A percentile compares a stretch with the other conserved stretches of the same genome.
These are phyloP conservation scores for Monosporascus sp. DNA, from an alignment of 2,329 filamentous ascomycete genomes.

Conservation along the genomic window DNA sequence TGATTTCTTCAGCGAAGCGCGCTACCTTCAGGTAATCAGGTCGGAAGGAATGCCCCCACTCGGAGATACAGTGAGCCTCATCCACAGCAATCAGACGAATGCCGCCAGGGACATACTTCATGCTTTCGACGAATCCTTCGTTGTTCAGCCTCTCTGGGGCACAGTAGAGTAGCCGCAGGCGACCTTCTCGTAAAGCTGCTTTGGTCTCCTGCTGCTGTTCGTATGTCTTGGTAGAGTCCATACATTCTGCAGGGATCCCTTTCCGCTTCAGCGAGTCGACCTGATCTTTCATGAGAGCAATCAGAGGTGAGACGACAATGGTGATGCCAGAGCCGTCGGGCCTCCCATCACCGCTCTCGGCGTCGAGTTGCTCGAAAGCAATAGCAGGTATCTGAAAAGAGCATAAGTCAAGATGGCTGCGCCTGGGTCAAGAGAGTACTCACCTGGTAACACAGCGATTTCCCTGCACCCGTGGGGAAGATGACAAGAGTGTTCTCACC, in stretches of 20 bases:
- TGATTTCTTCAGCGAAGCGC: conserved; percentile 49
- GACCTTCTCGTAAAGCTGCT: conserved; percentile 35
- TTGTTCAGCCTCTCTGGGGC: conserved; percentile 58
- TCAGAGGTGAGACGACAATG: conserved; percentile 50
- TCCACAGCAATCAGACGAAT: conserved; percentile 53
- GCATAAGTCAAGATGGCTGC: no score
- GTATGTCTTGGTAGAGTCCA: conserved; percentile 51
- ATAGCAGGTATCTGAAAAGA: conserved; percentile 37
- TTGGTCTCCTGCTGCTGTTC: conserved; percentile 37
- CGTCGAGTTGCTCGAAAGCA: conserved; percentile 40
- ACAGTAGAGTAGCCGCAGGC: conserved; percentile 51
- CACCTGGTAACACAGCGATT: conserved; percentile 45
- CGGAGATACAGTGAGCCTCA: conserved; percentile 55
- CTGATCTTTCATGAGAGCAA: conserved; percentile 58
- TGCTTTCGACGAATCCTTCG: conserved; percentile 51
- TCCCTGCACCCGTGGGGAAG: conserved; percentile 46
- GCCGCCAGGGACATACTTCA: conserved; percentile 49
- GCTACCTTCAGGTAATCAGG: conserved; percentile 35
- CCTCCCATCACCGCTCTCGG: conserved; percentile 17
- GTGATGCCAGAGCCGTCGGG: conserved; percentile 42
- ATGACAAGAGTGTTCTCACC: conserved; percentile 38
- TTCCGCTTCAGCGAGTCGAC: conserved; percentile 47
- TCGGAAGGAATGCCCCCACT: conserved; percentile 32
- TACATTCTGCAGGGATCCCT: conserved; percentile 46
- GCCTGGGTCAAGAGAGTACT: not conserved